Base-by-base conservation (phyloP, 1,284 basidiomycete genomes). In the Microbotryomycetes sp. region DNA sequence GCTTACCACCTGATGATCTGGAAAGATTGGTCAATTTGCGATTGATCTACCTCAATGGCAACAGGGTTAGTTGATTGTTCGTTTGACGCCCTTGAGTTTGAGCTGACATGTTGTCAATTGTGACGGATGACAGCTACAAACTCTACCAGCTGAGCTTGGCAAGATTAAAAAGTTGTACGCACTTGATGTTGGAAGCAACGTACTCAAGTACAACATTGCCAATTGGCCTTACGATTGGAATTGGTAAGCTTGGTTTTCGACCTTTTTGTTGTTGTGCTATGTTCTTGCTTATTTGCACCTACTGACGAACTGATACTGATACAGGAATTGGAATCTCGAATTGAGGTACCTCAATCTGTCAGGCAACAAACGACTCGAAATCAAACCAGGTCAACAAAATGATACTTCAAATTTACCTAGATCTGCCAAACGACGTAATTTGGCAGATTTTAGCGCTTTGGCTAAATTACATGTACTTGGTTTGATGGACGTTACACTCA, bases 221-320 rank as follows among this genome's bases (percentile, higher is more conserved):
- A 99, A 98, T 74, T 94, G 87, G 87, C 90, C 94, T 73, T 99
- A 94, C 77, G 96, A 99, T 78, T 98, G 94, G 94, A 98, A 99
- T 76, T 99, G 96, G 96, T 92, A 67, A 58, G n/a, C n/a, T n/a
- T n/a, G n/a, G 81, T 77, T 48, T 42, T 19, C 36, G 19, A 42
- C 36, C 36, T 9, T 49, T 66, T 61, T n/a, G n/a, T n/a, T n/a
- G n/a, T n/a, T n/a, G n/a, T n/a, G n/a, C n/a, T n/a, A 29, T 26
- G 61, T 63, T 26, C 42, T 23, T 4, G 12, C 29, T 57, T 15
- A 28, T 23, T 54, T 26, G 15, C 56, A 3, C 19, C 23, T 7
- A 61, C 61, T 59, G 60, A 56, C 56, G 5, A 30, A 25, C n/a
- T 32, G 36, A 29, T 63, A 30, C 49, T 48, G 55, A 19, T 28